Evolutionary conservation across 2,329 filamentous ascomycete species (phyloP), one percentile per base, ranked within the genome.

Genomic region (Nigrospora osmanthi): DNA sequence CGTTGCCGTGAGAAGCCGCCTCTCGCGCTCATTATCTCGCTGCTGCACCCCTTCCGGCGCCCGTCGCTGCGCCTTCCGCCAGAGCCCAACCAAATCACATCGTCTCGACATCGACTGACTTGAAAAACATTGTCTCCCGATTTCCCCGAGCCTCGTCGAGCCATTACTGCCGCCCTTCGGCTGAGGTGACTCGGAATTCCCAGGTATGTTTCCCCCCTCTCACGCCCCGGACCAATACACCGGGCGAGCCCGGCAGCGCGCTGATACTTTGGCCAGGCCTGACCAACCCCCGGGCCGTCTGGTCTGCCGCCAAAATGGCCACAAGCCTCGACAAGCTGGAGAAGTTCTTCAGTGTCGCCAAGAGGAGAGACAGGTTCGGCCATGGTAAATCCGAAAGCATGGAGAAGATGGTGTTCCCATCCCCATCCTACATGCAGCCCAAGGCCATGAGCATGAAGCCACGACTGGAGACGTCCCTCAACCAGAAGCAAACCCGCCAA

Each of bases 381-480:
- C 52, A 16, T 49, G 15, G 28, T 42, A 44, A 44, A 38, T 19
- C 53, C 45, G 30, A 42, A 13, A 31, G 23, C 19, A 23, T 33
- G 11, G 34, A 17, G 35, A 44, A 32, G 32, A 15, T 32, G 15
- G 23, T 35, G 13, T 63, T 63, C 42, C 60, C 60, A 16, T 54
- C 59, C 10, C 60, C 60, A 14, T 54, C 60, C 1, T 81, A 77
- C 51, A 75, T 81, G 49, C 68, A 73, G 38, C 78, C 78, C 23
- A 79, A 67, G 34, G 66, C 70, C 14, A 67, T 65, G 44, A 69
- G 73, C 19, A 81, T 81, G 78, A 61, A 70, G 39, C 76, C 78
- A n/a, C 69, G 78, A 40, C 71, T 79, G 40, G 75, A 75, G 54
- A 52, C 52, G 15, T 50, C 35, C 17, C 4, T 30, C 32, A 35